These are phyloP conservation scores for Cryphonectria nitschkei DNA, from an alignment of 2,329 filamentous ascomycete species.

Conservation along the genomic window DNA sequence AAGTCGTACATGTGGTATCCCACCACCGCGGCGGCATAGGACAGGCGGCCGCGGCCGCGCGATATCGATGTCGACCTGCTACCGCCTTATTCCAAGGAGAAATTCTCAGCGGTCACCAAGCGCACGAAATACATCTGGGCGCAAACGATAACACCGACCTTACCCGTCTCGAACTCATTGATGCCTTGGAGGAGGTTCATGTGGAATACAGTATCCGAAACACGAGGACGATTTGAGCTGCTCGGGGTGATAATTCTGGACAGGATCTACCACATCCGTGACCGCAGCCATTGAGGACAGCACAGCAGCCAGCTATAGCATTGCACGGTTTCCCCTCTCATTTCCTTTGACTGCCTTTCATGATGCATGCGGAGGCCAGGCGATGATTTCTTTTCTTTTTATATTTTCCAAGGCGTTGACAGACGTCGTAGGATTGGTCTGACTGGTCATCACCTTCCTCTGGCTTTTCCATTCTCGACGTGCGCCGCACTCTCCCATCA, in stretches of 20 bases:
- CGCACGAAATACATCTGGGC: neutral
- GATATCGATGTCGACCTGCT: neutral
- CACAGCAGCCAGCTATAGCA: constrained; percentile 2
- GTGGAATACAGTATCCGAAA: neutral
- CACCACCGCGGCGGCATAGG: neutral
- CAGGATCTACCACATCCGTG: neutral
- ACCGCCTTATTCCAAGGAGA: constrained; percentile 1
- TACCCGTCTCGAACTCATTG: neutral
- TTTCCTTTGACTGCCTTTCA: neutral
- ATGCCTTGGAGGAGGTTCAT: neutral
- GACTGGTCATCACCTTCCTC: constrained; percentile 1
- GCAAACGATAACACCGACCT: neutral
- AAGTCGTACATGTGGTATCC: neutral
- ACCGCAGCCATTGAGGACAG: neutral
- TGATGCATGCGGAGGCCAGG: neutral
- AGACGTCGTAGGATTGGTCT: neutral
- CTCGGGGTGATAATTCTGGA: neutral
- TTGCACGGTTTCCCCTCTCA: neutral
- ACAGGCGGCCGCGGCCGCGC: neutral
- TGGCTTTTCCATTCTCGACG: neutral
- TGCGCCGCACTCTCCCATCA: neutral
- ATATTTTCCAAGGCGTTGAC: neutral
- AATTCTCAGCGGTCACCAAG: neutral
- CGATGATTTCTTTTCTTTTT: neutral
- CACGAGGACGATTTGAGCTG: neutral